phyloP scores from a whole-genome alignment of 345 rosid species.

The Eutrema japonicum region DNA sequence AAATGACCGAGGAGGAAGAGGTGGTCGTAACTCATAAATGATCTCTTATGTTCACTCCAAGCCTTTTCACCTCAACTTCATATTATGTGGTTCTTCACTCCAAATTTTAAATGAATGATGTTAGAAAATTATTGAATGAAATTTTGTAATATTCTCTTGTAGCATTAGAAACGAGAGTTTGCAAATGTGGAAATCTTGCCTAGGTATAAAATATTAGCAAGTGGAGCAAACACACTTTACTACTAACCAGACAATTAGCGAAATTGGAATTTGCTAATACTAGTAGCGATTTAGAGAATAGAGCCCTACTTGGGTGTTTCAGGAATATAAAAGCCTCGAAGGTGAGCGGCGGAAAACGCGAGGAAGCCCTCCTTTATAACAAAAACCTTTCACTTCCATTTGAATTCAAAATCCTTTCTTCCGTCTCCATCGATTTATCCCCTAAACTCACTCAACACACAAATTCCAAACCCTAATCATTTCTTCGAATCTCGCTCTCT shows the following conservation, averaged over 20 bases:
- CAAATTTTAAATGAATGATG: no score
- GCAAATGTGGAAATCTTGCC: not conserved
- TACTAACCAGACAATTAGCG: not conserved
- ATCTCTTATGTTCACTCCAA: no score
- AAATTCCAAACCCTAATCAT: not conserved
- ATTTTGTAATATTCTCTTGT: no score
- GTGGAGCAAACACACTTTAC: constrained; percentile 2
- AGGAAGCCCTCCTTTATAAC: constrained; percentile 43
- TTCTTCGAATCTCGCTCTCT: constrained; percentile 29
- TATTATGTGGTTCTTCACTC: no score
- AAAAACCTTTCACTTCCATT: constrained; percentile 27
- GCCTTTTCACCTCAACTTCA: no score
- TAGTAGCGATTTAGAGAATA: not conserved
- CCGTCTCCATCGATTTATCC: constrained; percentile 28
- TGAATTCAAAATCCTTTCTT: constrained; percentile 42
- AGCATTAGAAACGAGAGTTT: not conserved
- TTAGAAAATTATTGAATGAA: no score
- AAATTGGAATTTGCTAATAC: not conserved
- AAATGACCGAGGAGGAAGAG: no score
- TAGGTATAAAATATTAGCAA: not conserved
- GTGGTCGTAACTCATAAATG: no score
- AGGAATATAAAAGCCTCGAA: constrained; percentile 36
- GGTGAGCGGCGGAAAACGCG: constrained; percentile 45
- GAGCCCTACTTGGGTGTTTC: constrained; percentile 30
- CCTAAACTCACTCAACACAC: constrained; percentile 30